Conservation (phyloP, 768 basidiomycete genomes). For the Mycena polygramma region DNA sequence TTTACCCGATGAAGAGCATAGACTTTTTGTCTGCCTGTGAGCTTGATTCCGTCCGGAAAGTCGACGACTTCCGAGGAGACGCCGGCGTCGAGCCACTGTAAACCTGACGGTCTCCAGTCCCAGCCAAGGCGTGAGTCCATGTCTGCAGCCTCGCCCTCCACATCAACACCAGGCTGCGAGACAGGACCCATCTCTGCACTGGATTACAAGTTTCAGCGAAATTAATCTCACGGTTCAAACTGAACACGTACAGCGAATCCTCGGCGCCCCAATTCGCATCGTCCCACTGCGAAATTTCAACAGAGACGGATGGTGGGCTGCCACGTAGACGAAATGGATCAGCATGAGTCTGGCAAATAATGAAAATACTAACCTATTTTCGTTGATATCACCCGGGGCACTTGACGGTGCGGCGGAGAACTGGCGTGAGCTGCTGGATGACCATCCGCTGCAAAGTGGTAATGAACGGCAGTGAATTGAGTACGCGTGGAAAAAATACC, state of each 20-base stretch:
- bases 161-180: background rate
- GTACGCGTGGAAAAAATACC: no score
- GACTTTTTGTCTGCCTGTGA: slow-evolving; percentile 9
- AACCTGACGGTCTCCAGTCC: slow-evolving; percentile 16
- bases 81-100: slow-evolving; percentile 15
- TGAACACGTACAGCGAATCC: slow-evolving; percentile 8
- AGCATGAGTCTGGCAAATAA: slow-evolving; percentile 5
- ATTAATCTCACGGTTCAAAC: background rate
- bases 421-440: no score
- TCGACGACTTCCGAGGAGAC: slow-evolving; percentile 20
- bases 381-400: background rate
- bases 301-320: slow-evolving; percentile 10
- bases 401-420: no score
- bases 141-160: slow-evolving; percentile 13
- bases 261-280: background rate
- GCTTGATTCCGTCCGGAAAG: slow-evolving; percentile 12
- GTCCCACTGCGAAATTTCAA: slow-evolving; percentile 17
- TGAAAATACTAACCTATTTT: slow-evolving; percentile 15
- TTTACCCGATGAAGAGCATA: slow-evolving; percentile 20
- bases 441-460: no score
- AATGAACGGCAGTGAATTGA: no score
- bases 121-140: slow-evolving; percentile 21
- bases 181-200: no score
- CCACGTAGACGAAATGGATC: background rate
- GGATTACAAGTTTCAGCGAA: background rate